phyloP scores from a whole-genome alignment of 106 monocot genomes.

The Platanthera zijinensis region DNA sequence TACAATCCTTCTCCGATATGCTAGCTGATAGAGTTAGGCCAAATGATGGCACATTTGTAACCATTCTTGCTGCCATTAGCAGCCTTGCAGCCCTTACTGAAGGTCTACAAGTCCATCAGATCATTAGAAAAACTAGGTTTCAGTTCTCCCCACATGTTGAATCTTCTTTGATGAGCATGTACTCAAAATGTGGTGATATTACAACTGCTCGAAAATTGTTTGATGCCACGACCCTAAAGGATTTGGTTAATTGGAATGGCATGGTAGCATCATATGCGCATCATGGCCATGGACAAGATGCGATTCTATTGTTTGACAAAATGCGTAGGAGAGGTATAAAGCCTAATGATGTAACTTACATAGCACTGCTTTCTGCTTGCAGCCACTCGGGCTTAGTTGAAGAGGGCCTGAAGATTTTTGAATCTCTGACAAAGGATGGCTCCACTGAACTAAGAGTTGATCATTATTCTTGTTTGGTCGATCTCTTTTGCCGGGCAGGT shows the following conservation, averaged over 20 bases:
- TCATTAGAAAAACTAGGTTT: slow-evolving; percentile 49
- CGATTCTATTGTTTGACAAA: slow-evolving; percentile 31
- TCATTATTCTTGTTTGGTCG: slow-evolving; percentile 69
- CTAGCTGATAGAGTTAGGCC: slow-evolving; percentile 22
- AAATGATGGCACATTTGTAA: slow-evolving; percentile 55
- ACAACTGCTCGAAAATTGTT: slow-evolving; percentile 43
- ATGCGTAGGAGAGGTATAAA: slow-evolving; percentile 42
- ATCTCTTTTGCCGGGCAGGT: slow-evolving; percentile 69
- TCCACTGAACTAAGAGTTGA: slow-evolving; percentile 55
- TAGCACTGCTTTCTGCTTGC: slow-evolving; percentile 72
- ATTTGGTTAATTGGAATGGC: slow-evolving; percentile 63
- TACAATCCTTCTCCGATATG: slow-evolving; percentile 47
- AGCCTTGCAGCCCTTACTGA: slow-evolving; percentile 33
- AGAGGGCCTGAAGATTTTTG: slow-evolving; percentile 44
- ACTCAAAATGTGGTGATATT: slow-evolving; percentile 73
- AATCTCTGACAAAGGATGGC: slow-evolving; percentile 27
- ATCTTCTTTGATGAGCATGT: slow-evolving; percentile 64
- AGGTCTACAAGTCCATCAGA: slow-evolving; percentile 64
- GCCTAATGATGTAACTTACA: slow-evolving; percentile 65
- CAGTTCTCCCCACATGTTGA: slow-evolving; percentile 43
- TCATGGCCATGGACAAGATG: slow-evolving; percentile 61
- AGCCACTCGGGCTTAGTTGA: slow-evolving; percentile 74
- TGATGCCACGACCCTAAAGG: slow-evolving; percentile 28
- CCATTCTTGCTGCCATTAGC: slow-evolving; percentile 46
- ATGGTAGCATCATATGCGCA: slow-evolving; percentile 69